Conservation (phyloP, 345 rosid genomes). For the Corymbia maculata region DNA sequence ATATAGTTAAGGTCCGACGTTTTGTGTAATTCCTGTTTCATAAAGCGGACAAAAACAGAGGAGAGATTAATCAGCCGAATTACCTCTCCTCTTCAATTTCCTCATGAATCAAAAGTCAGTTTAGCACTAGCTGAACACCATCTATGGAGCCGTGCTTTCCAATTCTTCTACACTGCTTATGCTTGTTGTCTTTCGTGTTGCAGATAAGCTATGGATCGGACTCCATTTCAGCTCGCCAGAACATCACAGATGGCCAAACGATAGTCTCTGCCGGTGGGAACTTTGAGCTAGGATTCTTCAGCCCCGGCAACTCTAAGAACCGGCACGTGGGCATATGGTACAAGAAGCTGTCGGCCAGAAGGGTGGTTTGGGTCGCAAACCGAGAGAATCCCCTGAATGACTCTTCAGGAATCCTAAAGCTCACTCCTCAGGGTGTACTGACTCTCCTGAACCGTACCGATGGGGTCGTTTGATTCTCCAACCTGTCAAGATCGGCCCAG, state of each 20-base stretch:
- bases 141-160: neutral
- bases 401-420: conserved; percentile 11
- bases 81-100: neutral
- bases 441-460: neutral
- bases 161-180: neutral
- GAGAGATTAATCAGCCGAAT: neutral
- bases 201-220: neutral
- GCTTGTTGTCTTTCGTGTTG: neutral
- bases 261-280: neutral
- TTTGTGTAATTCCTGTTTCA: neutral
- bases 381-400: conserved; percentile 17
- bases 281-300: conserved; percentile 31
- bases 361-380: conserved; percentile 37
- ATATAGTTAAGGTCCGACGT: neutral
- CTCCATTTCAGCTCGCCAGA: neutral
- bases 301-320: conserved; percentile 1
- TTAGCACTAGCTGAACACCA: neutral
- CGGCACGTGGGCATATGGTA: conserved; percentile 22
- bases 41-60: neutral
- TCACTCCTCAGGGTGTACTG: conserved; percentile 4
- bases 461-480: conserved; percentile 15
- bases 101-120: neutral
- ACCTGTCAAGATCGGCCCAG: neutral
- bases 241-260: neutral
- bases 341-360: conserved; percentile 4